Evolutionary conservation across 2,329 filamentous ascomycete genomes (phyloP), one percentile per base, ranked within the genome.

Genomic region (Penicillium sp.): DNA sequence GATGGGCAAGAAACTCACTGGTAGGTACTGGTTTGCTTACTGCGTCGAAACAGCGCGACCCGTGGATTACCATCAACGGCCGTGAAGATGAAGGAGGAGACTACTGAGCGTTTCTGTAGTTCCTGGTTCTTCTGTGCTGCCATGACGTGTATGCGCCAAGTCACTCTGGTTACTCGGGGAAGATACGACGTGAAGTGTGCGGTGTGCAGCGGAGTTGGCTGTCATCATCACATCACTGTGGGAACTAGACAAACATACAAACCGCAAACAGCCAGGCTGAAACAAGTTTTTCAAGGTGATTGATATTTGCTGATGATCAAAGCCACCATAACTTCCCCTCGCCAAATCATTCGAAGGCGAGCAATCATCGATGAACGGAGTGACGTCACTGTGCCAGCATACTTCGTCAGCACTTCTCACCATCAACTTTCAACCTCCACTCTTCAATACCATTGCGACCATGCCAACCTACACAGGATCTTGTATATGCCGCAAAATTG

Each of bases 11-110:
- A 34, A 30, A 55, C 58, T 23, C 41, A 86, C 83, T 70, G 78
- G 60, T 88, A 88, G 0, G 84, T 84, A 4, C 71, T 73, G 13
- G 87, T 83, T 54, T 82, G 77, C 46, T 73, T 75, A 61, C 84
- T 87, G 12, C 86, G 78, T 37, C 78, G 76, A 65, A 88, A 88
- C 0, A 89, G 73, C 1, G 84, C 85, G 5, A 88, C 81, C 30
- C 73, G 71, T 1, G 78, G 72, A 24, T 63, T 53, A 13, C 41
- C 56, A 5, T 62, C 54, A 0, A 59, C 57, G 4, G 55, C 50
- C 7, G 65, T 67, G 58, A 75, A 77, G 47, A 79, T 68, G 49
- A 78, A 77, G 0, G 68, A 72, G 1, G 76, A 78, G n/a, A 78
- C 75, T 5, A 78, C 71, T 1, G 65, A 59, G 43, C 70, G 64